Conservation (phyloP, 305 asterid genomes). For the Nicotiana rustica region DNA sequence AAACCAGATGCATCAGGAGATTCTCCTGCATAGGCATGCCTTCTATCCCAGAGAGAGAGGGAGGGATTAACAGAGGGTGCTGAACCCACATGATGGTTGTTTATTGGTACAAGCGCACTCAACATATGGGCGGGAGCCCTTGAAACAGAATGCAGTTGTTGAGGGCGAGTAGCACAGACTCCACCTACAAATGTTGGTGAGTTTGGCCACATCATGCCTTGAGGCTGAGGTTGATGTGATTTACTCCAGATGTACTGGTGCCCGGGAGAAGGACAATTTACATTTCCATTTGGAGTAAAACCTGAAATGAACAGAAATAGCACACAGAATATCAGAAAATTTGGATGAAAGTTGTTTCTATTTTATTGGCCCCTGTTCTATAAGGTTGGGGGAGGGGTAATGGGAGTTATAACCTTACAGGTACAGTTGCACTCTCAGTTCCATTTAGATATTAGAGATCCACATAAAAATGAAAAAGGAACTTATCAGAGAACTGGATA, state of each 20-base stretch:
- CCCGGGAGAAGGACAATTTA: conserved; percentile 85
- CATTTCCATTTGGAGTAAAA: conserved; percentile 69
- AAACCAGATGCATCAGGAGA: conserved; percentile 87
- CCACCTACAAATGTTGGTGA: conserved; percentile 85
- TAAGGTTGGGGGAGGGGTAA: neutral
- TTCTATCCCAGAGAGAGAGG: conserved; percentile 84
- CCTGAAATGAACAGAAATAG: conserved; percentile 50
- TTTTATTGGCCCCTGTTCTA: neutral
- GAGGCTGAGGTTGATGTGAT: conserved; percentile 75
- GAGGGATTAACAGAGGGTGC: conserved; percentile 91
- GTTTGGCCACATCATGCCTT: conserved; percentile 80
- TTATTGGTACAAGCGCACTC: conserved; percentile 61
- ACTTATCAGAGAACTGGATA: neutral
- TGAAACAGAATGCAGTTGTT: conserved; percentile 81
- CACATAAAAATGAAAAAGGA: neutral
- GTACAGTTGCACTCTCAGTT: conserved; percentile 20
- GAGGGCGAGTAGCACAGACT: conserved; percentile 65
- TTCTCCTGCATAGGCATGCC: conserved; percentile 74
- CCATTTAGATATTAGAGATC: neutral
- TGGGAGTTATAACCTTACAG: neutral
- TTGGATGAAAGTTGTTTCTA: conserved; percentile 10
- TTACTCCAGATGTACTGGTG: conserved; percentile 89
- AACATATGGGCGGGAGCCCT: conserved; percentile 79
- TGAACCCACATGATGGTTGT: conserved; percentile 91
- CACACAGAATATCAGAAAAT: conserved; percentile 34